Conservation (phyloP, 2,329 filamentous ascomycete species). For the Phaeosphaeria sp. region DNA sequence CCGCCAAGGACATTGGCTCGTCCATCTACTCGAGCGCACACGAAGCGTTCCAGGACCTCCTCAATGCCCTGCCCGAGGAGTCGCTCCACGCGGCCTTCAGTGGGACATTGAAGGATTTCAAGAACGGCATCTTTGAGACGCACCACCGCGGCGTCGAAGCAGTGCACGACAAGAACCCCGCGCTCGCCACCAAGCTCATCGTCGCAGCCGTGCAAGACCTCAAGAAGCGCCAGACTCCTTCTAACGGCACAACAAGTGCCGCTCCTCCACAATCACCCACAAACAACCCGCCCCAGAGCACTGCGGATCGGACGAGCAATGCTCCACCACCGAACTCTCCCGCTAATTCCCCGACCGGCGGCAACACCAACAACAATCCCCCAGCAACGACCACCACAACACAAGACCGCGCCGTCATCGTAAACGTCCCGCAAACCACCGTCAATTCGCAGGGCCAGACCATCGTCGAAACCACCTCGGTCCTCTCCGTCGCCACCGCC, state of each 20-base stretch:
- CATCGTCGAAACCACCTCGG: conserved; percentile 46
- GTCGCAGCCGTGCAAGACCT: conserved; percentile 65
- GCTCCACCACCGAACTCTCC: background rate
- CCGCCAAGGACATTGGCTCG: conserved; percentile 21
- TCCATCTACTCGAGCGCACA: conserved; percentile 42
- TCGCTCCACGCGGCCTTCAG: conserved; percentile 72
- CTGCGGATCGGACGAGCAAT: background rate
- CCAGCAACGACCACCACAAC: conserved; percentile 10
- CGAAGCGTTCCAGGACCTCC: conserved; percentile 61
- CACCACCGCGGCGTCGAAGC: conserved; percentile 70
- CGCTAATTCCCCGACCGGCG: conserved; percentile 1
- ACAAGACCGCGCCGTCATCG: conserved; percentile 35
- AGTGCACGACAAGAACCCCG: conserved; percentile 66
- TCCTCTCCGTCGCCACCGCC: conserved; percentile 50
- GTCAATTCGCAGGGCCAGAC: conserved; percentile 47
- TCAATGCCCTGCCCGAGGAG: conserved; percentile 64
- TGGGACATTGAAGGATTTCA: conserved; percentile 64
- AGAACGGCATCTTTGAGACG: conserved; percentile 72
- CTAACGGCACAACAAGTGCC: conserved; percentile 32
- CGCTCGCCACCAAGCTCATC: conserved; percentile 68
- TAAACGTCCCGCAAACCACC: conserved; percentile 48
- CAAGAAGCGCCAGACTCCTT: conserved; percentile 48
- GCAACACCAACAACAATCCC: conserved; percentile 7
- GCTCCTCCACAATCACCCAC: conserved; percentile 7
- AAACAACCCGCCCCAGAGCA: conserved; percentile 5